Percentiles rank a stretch among this genome's conserved stretches.
Evolutionary conservation across 805 yeast genomes (phyloP).

Genomic region (Brettanomyces custersianus): DNA sequence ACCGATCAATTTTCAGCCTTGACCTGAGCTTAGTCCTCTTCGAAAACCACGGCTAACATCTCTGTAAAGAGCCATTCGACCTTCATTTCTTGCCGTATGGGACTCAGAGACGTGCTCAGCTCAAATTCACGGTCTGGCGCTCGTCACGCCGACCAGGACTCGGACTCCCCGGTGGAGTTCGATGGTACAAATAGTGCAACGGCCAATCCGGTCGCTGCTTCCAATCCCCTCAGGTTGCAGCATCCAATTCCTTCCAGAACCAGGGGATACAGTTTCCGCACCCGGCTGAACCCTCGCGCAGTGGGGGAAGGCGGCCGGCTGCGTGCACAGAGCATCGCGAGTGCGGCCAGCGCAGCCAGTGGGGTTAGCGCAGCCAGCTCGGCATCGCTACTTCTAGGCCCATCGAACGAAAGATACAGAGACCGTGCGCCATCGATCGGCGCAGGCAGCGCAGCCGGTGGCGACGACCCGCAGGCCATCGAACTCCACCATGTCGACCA

Average conservation of each 20-base stretch:
- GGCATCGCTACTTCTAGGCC: background rate
- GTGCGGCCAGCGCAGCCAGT: too few species aligned
- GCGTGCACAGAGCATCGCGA: background rate
- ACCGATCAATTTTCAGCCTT: too few species aligned
- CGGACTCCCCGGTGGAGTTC: background rate
- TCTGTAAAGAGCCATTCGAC: too few species aligned
- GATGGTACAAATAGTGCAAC: background rate
- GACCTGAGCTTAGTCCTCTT: too few species aligned
- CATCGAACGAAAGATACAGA: background rate
- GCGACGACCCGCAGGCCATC: constrained; percentile 19
- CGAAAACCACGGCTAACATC: too few species aligned
- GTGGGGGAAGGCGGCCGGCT: constrained; percentile 18
- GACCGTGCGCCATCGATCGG: background rate
- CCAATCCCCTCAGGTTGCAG: constrained; percentile 5
- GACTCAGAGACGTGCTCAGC: too few species aligned
- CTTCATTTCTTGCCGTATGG: too few species aligned
- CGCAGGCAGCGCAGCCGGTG: constrained; percentile 3
- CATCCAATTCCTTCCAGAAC: constrained; percentile 32
- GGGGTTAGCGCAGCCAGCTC: too few species aligned
- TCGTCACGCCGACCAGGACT: background rate
- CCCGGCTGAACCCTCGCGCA: constrained; percentile 50
- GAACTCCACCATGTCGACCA: constrained; percentile 25
- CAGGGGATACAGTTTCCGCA: constrained; percentile 59
- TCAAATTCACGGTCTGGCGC: too few species aligned
- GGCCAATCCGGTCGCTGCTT: background rate